phyloP scores from a whole-genome alignment of 2,329 filamentous ascomycete genomes.

The Cladosporium phlei region DNA sequence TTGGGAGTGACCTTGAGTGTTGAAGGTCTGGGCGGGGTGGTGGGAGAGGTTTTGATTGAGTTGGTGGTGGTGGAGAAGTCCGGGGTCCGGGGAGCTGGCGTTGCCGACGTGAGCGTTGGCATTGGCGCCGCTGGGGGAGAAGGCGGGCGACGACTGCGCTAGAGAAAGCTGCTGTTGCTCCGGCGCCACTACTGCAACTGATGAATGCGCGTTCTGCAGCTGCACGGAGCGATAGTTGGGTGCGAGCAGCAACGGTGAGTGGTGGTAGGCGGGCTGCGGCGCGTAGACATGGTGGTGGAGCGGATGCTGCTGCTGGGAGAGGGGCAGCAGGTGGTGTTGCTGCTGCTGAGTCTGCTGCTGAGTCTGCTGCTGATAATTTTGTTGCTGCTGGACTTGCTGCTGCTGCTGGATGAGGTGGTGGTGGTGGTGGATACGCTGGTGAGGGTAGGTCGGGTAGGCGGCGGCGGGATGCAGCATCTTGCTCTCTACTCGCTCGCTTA shows the following conservation, averaged over 20 bases:
- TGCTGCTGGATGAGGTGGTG: slow-evolving; percentile 19
- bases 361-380: background rate
- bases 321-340: slow-evolving; percentile 18
- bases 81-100: slow-evolving; percentile 7
- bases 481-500: slow-evolving; percentile 13
- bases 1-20: background rate
- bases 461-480: slow-evolving; percentile 27
- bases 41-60: slow-evolving; percentile 14
- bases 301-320: slow-evolving; percentile 30
- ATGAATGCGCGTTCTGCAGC: slow-evolving; percentile 22
- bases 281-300: slow-evolving; percentile 18
- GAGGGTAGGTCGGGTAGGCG: slow-evolving; percentile 14
- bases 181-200: background rate
- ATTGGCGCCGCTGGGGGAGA: background rate
- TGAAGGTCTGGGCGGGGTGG: slow-evolving; percentile 7
- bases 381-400: background rate
- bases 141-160: slow-evolving; percentile 11
- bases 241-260: slow-evolving; percentile 32
- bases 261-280: slow-evolving; percentile 25
- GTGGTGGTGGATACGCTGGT: slow-evolving; percentile 15
- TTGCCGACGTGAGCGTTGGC: no score
- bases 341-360: slow-evolving; percentile 11
- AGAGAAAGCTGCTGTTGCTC: slow-evolving; percentile 11
- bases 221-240: slow-evolving; percentile 36
- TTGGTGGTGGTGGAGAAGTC: slow-evolving; percentile 16